Percentiles rank a stretch among this genome's conserved stretches.
These are phyloP conservation scores for Gaertneriomyces sp. DNA, from an alignment of 192 early-diverging fungal species.

Conservation along the genomic window DNA sequence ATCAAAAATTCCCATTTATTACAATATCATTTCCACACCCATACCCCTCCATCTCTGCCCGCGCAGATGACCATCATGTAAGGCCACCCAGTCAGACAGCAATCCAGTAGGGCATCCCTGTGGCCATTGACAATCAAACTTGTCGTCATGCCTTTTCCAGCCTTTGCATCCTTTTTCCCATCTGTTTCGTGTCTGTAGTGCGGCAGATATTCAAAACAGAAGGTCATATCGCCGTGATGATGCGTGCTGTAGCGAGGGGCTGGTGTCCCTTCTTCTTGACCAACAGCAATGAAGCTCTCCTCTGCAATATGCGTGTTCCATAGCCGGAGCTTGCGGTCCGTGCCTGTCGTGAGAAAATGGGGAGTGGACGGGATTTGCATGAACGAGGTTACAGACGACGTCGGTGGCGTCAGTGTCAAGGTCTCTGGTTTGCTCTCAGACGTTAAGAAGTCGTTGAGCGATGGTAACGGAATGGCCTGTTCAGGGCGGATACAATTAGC, in stretches of 20 bases:
- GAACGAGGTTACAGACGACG: too few relatives aligned
- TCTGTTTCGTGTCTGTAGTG: slow-evolving; percentile 20
- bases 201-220: slow-evolving; percentile 56
- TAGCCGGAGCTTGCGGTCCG: slow-evolving; percentile 83
- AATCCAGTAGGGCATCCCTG: slow-evolving; percentile 71
- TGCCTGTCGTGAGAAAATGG: slow-evolving; percentile 74
- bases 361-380: slow-evolving; percentile 34
- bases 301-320: slow-evolving; percentile 72
- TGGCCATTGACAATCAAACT: slow-evolving; percentile 48
- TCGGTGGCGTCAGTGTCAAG: too few relatives aligned
- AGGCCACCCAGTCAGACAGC: slow-evolving; percentile 63
- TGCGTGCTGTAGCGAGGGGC: slow-evolving; percentile 64
- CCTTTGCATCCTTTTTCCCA: not conserved
- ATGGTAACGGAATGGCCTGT: too few relatives aligned
- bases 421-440: too few relatives aligned
- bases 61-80: slow-evolving; percentile 73
- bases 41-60: slow-evolving; percentile 76
- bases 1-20: too few relatives aligned
- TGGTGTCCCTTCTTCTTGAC: slow-evolving; percentile 52
- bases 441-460: too few relatives aligned
- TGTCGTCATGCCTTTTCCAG: slow-evolving; percentile 19
- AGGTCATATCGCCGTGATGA: slow-evolving; percentile 49
- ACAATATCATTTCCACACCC: slow-evolving; percentile 33
- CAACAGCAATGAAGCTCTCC: slow-evolving; percentile 69
- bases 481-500: too few relatives aligned